Percentiles rank a stretch among this genome's conserved stretches.
Evolutionary conservation across 345 rosid species (phyloP).

Genomic region (Salix caprea): DNA sequence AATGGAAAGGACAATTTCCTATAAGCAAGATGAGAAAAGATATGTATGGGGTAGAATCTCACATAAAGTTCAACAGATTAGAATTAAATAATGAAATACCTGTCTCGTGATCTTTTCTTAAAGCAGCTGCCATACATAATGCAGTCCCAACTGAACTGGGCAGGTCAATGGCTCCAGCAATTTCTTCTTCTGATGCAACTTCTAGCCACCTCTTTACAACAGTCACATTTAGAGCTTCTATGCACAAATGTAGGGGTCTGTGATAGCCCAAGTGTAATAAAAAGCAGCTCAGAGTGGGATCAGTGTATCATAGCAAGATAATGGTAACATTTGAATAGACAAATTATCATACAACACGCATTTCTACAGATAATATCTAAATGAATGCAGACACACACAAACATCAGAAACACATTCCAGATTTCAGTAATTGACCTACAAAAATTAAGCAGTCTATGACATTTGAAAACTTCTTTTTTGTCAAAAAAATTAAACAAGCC

Average conservation of each 20-base stretch:
- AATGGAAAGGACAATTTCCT: not conserved
- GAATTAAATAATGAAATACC: conserved; percentile 39
- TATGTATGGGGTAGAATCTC: not conserved
- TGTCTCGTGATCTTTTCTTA: conserved; percentile 85
- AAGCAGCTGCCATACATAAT: conserved; percentile 84
- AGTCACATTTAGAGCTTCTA: conserved; percentile 84
- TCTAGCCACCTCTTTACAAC: conserved; percentile 91
- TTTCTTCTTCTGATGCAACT: conserved; percentile 65
- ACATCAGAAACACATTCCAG: too few relatives aligned
- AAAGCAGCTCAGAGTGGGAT: not conserved
- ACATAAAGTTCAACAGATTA: not conserved
- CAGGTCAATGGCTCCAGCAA: conserved; percentile 67
- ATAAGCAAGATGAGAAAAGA: not conserved
- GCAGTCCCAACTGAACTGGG: conserved; percentile 85
- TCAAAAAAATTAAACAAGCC: too few relatives aligned
- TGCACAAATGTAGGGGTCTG: conserved; percentile 91
- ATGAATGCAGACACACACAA: too few relatives aligned
- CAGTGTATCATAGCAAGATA: too few relatives aligned
- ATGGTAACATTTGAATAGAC: too few relatives aligned
- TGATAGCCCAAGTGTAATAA: conserved; percentile 12
- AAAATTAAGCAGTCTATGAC: too few relatives aligned
- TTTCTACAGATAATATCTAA: too few relatives aligned
- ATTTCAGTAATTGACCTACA: too few relatives aligned
- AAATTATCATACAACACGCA: too few relatives aligned
- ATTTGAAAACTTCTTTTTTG: too few relatives aligned